These are phyloP conservation scores for Aquilaria sinensis DNA, from an alignment of 345 rosid genomes.

Conservation along the genomic window DNA sequence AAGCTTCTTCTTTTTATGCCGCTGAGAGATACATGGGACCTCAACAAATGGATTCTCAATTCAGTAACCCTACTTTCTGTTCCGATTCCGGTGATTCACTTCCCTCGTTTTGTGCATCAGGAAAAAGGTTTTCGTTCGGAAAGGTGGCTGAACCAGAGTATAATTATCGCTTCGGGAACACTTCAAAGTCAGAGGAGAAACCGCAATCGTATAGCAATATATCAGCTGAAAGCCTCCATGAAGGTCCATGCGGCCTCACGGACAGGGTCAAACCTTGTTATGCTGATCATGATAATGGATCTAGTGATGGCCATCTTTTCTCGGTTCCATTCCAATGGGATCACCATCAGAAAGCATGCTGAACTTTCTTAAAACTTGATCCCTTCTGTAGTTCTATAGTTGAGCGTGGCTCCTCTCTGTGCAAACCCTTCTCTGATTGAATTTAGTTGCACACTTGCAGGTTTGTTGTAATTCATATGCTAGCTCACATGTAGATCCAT, in stretches of 20 bases:
- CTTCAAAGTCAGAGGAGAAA: constrained; percentile 16
- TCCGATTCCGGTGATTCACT: constrained; percentile 19
- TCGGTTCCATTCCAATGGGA: constrained; percentile 33
- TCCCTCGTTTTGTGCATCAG: constrained; percentile 15
- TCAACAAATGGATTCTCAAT: constrained; percentile 23
- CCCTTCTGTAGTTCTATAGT: no score
- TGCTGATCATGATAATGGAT: constrained; percentile 7
- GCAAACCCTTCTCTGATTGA: no score
- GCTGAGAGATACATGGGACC: constrained; percentile 51
- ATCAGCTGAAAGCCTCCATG: constrained; percentile 12
- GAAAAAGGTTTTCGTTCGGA: constrained; percentile 14
- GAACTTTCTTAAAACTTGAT: neutral
- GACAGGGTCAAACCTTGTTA: constrained; percentile 12
- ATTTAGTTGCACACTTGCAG: constrained; percentile 13
- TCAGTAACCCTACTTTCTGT: constrained; percentile 13
- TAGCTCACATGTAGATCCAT: constrained; percentile 24
- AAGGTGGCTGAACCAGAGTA: constrained; percentile 15
- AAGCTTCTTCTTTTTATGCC: constrained; percentile 48
- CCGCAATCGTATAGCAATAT: neutral
- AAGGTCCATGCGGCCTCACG: constrained; percentile 10
- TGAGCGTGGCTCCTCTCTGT: no score
- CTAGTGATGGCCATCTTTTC: constrained; percentile 6
- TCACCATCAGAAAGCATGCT: constrained; percentile 42
- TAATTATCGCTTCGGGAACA: constrained; percentile 16
- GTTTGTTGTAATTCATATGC: constrained; percentile 17